phyloP scores from a whole-genome alignment of 352 stramenopile species.

The Albugo candida region DNA sequence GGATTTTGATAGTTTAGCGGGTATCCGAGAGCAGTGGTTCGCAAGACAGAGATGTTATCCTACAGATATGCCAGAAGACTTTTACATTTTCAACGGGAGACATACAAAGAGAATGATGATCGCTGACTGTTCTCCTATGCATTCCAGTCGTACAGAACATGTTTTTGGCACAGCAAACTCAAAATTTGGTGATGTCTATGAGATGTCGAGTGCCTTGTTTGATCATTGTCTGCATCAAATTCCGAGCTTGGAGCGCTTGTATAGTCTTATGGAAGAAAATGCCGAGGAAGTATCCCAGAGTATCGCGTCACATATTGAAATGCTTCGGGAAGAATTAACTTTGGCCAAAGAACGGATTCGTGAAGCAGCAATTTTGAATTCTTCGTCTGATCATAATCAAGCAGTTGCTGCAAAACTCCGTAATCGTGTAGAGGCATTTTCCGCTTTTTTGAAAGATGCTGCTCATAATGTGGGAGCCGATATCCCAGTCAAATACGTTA shows the following conservation, averaged over 20 bases:
- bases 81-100: neutral
- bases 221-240: slow-evolving; percentile 72
- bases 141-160: too few species aligned
- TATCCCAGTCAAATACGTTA: slow-evolving; percentile 46
- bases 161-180: neutral
- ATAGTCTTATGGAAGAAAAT: slow-evolving; percentile 49
- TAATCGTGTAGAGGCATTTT: slow-evolving; percentile 44
- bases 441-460: slow-evolving; percentile 39
- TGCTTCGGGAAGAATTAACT: slow-evolving; percentile 37
- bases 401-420: slow-evolving; percentile 14
- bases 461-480: slow-evolving; percentile 47
- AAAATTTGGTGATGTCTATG: slow-evolving; percentile 28
- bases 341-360: slow-evolving; percentile 15
- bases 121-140: too few species aligned
- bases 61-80: too few species aligned
- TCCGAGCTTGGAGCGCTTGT: slow-evolving; percentile 60
- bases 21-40: too few species aligned
- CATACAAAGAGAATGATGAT: neutral
- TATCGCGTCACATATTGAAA: slow-evolving; percentile 41
- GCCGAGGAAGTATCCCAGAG: slow-evolving; percentile 45
- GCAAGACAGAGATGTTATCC: too few species aligned
- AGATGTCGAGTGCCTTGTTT: slow-evolving; percentile 61
- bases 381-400: too few species aligned
- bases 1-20: too few species aligned
- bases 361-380: too few species aligned